Evolutionary conservation across 2,329 filamentous ascomycete genomes (phyloP), one percentile per base, ranked within the genome.

Genomic region (Fusarium palustre): DNA sequence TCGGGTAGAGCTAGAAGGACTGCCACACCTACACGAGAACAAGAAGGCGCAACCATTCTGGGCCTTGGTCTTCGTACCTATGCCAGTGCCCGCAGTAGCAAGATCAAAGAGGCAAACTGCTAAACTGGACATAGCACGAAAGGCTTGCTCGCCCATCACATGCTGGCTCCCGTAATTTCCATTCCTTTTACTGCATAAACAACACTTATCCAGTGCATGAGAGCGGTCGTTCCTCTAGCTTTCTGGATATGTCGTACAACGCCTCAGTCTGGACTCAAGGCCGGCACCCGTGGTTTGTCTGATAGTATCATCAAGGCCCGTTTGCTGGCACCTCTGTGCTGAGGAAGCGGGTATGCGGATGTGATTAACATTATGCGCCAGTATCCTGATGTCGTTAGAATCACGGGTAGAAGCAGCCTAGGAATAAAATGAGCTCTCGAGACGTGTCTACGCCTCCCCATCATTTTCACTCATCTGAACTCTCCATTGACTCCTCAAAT

Each of bases 31-130:
- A 24, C 20, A 38, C 15, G 34, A 46, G 46, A n/a, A 31, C 33
- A 12, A 10, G 10, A 34, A 55, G 61, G 42, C 33, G 28, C 47
- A 43, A 28, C 42, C 28, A 52, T 45, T 33, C 38, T 48, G 43
- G 24, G n/a, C 22, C 34, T 48, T n/a, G 34, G n/a, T 46, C 30
- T 41, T 38, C 24, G 42, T 42, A 48, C 43, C 62, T 45, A 55
- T 66, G 43, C 48, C 55, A 46, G 48, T 64, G 62, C 63, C 62
- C 61, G 62, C 61, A 62, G 41, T 53, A 66, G 59, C 36, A 49
- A 16, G 42, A 34, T 55, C 36, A 47, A 54, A 45, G 41, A 49
- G 42, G 61, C 15, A 38, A 60, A 43, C 25, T 43, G 42, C 55
- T 12, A 38, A 60, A 43, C 25, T 43, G 47, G 20, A 22, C 42